These are phyloP conservation scores for Rhodotorula glutinis DNA, from an alignment of 1,284 basidiomycete genomes.

Conservation along the genomic window DNA sequence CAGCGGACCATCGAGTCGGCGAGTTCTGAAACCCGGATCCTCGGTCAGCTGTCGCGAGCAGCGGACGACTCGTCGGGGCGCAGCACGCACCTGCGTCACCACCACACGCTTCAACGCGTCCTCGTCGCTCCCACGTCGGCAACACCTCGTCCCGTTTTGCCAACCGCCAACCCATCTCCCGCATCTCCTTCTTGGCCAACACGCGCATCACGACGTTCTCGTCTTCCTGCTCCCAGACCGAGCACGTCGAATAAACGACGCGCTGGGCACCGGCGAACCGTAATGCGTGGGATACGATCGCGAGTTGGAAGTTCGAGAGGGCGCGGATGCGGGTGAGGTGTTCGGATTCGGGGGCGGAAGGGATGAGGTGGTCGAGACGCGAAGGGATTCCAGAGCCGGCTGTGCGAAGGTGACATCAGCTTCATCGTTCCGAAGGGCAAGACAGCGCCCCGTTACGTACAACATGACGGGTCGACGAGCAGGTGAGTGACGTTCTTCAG, in stretches of 20 bases:
- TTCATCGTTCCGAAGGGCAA: too few relatives aligned
- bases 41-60: neutral
- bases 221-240: slow-evolving; percentile 85
- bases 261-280: slow-evolving; percentile 65
- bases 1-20: slow-evolving; percentile 76
- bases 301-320: slow-evolving; percentile 80
- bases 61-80: neutral
- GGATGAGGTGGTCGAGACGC: slow-evolving; percentile 46
- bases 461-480: slow-evolving; percentile 84
- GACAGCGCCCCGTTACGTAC: slow-evolving; percentile 26
- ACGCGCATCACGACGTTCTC: slow-evolving; percentile 70
- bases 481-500: slow-evolving; percentile 74
- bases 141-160: slow-evolving; percentile 65
- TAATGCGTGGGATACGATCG: slow-evolving; percentile 93
- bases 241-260: slow-evolving; percentile 96
- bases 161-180: slow-evolving; percentile 60
- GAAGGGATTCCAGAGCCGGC: slow-evolving; percentile 46
- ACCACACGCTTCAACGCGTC: slow-evolving; percentile 59
- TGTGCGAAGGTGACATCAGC: too few relatives aligned
- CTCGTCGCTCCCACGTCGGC: slow-evolving; percentile 74
- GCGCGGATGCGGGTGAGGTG: slow-evolving; percentile 65
- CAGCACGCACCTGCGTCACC: slow-evolving; percentile 41
- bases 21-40: slow-evolving; percentile 51
- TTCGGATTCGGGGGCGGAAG: slow-evolving; percentile 49
- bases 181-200: slow-evolving; percentile 66